Percentiles rank a stretch among this genome's conserved stretches.
Conservation (phyloP, 2,329 filamentous ascomycete species). For the Trichophyton equinum region DNA sequence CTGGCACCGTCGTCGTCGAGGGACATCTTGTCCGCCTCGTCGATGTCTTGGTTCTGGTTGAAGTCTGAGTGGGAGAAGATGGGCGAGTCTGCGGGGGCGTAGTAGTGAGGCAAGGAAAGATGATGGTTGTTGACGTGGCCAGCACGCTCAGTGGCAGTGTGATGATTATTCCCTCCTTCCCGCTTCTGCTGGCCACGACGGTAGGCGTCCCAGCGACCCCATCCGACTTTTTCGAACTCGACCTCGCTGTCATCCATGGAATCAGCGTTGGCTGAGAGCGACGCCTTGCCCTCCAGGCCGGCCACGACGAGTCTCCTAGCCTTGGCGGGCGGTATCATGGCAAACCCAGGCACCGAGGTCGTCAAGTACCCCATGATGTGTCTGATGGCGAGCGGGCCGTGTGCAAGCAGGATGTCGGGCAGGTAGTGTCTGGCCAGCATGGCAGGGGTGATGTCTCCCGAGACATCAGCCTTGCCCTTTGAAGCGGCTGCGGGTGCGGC, state of each 20-base stretch:
- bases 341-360: constrained; percentile 84
- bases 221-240: constrained; percentile 84
- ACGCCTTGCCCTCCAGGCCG: constrained; percentile 69
- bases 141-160: constrained; percentile 30
- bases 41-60: constrained; percentile 51
- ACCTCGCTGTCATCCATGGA: constrained; percentile 43
- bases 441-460: constrained; percentile 69
- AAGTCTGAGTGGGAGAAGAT: constrained; percentile 58
- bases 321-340: constrained; percentile 75
- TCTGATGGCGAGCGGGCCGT: constrained; percentile 85
- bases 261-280: constrained; percentile 37
- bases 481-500: constrained; percentile 21
- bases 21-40: constrained; percentile 95
- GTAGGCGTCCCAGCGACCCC: constrained; percentile 89
- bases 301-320: constrained; percentile 84
- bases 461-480: constrained; percentile 50
- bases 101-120: constrained; percentile 36
- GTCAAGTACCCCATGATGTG: constrained; percentile 93
- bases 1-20: constrained; percentile 56
- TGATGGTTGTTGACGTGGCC: constrained; percentile 28
- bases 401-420: constrained; percentile 75
- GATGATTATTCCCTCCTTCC: neutral
- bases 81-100: constrained; percentile 56
- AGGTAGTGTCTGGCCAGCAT: constrained; percentile 84
- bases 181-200: constrained; percentile 49